A percentile compares a stretch with the other conserved stretches of the same genome.
phyloP scores from a whole-genome alignment of 495 filamentous ascomycete genomes.

The Staphylotrichum tortipilum region DNA sequence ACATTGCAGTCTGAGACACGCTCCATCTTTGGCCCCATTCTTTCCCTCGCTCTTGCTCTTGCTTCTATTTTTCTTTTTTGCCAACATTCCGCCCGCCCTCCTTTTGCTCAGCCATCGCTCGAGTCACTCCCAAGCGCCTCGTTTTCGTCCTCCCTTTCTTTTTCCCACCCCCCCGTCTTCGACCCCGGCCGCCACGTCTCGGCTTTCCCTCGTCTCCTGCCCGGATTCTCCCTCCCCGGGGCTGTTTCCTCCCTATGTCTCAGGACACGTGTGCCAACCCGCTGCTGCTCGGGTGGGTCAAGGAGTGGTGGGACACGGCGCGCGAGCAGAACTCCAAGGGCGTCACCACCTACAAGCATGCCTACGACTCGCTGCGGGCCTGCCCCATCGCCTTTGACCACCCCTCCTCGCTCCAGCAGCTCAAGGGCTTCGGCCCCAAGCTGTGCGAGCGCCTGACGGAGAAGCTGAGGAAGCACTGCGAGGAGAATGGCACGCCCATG shows the following conservation, averaged over 20 bases:
- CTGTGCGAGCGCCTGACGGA: constrained; percentile 63
- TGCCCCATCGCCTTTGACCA: constrained; percentile 69
- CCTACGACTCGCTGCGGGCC: constrained; percentile 71
- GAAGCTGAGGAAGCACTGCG: constrained; percentile 57
- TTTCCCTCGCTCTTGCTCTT: not conserved
- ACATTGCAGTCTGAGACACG: not conserved
- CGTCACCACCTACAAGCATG: constrained; percentile 64
- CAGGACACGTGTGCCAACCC: constrained; percentile 57
- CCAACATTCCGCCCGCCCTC: no score
- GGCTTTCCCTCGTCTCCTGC: not conserved
- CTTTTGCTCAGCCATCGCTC: no score
- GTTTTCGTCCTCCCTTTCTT: not conserved
- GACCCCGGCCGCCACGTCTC: not conserved
- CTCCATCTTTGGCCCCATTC: not conserved
- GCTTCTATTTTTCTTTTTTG: not conserved
- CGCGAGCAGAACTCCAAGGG: constrained; percentile 64
- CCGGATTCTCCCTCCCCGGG: not conserved
- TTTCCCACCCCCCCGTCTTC: no score
- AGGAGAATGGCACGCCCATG: constrained; percentile 61
- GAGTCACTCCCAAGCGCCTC: no score
- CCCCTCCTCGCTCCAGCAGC: constrained; percentile 62
- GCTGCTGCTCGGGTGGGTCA: constrained; percentile 64
- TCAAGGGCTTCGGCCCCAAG: constrained; percentile 65
- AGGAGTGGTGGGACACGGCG: constrained; percentile 72
- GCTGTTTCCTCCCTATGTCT: constrained; percentile 16